Base-by-base conservation (phyloP, 1,284 basidiomycete genomes). In the Ganoderma sinense region DNA sequence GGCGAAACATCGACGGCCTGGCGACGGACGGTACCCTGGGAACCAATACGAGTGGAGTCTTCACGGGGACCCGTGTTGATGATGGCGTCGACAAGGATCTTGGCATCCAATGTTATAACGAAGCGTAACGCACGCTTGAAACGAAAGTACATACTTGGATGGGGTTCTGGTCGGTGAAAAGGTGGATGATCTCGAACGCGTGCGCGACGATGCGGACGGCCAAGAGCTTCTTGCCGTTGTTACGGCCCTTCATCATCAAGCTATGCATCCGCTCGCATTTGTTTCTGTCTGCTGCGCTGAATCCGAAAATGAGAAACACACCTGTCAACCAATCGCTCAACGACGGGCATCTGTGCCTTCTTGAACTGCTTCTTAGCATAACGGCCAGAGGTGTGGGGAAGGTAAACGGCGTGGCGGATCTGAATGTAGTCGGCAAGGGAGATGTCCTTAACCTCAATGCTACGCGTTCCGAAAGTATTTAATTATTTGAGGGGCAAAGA, bases 311-410 rank as follows among this genome's bases (percentile, higher is more conserved):
- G 16, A 18, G 8, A 40, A 26, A 84, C 91, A 79, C 81, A 96
- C 96, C 94, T 94, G 90, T 99, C 97, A 76, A 99, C 97, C 78
- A 99, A 89, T 81, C 97, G 96, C 88, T 99, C 97, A 78, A 99
- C 98, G 82, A 99, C 98, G 81, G 98, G 98, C 97, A 99, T 99
- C 85, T 98, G 96, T 26, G 97, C 97, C 93, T 99, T 99, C 90
- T 97, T 98, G 93, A 99, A 99, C 85, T 98, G 97, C 89, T 99
- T 99, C 90, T 97, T 97, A 82, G 97, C 96, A 84, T 99, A 99
- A 84, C 98, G 96, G 77, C 98, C 98, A 77, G 97, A 97, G 73
- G 98, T 99, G 91, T 99, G 97, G 73, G 97, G 96, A 71, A 97
- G 87, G 87, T 97, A 99, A 82, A 99, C 97, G 71, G 97, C 94